Evolutionary conservation across 202 grass and related monocot species (phyloP).

Genomic region (Zizania palustris): DNA sequence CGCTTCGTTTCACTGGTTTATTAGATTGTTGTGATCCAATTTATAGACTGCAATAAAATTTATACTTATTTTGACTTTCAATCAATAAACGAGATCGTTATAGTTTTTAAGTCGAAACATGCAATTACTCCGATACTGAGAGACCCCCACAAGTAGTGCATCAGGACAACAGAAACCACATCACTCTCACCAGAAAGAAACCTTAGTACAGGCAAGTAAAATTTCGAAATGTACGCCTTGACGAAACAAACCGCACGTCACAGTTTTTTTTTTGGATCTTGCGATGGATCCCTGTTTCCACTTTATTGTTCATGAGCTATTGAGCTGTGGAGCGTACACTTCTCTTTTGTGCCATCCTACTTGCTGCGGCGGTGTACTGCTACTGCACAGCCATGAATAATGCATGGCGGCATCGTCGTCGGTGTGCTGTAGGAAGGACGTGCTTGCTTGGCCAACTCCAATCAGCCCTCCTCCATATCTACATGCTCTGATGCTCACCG

Average conservation of each 20-base stretch:
- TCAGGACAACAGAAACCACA: no score
- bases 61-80: no score
- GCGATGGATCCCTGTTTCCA: neutral
- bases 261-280: slow-evolving; percentile 10
- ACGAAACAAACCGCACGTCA: slow-evolving; percentile 31
- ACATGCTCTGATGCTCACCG: neutral
- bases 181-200: no score
- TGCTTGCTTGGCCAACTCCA: slow-evolving; percentile 33
- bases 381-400: neutral
- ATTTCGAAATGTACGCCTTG: neutral
- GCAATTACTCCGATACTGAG: no score
- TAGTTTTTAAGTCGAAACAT: no score
- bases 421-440: neutral
- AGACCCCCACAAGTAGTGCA: no score
- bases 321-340: neutral
- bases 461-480: neutral
- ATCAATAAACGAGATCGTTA: no score
- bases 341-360: slow-evolving; percentile 22
- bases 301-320: slow-evolving; percentile 24
- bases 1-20: no score
- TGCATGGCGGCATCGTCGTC: neutral
- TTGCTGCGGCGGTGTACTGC: no score
- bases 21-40: no score
- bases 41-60: no score
- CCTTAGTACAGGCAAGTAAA: neutral